Conservation (phyloP, 1,284 basidiomycete genomes). For the Hemileia vastatrix region DNA sequence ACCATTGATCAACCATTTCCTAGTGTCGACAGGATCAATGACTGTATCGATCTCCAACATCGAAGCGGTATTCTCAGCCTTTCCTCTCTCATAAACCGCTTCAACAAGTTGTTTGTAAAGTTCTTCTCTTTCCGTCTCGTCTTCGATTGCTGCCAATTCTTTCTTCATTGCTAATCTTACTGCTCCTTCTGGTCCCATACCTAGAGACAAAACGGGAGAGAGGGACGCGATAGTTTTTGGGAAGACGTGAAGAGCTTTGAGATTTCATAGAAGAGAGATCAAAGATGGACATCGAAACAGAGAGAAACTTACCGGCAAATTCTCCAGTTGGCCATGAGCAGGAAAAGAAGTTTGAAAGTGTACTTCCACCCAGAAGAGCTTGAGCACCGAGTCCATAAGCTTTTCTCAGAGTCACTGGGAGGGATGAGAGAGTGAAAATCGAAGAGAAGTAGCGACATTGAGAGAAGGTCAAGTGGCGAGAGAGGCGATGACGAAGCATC, state of each 20-base stretch:
- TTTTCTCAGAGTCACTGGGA: too few species aligned
- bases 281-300: constrained; percentile 25
- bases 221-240: too few species aligned
- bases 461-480: too few species aligned
- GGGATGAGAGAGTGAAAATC: too few species aligned
- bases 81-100: constrained; percentile 27
- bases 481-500: too few species aligned
- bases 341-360: too few species aligned
- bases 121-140: constrained; percentile 21
- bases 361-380: too few species aligned
- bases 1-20: constrained; percentile 24
- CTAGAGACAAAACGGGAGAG: too few species aligned
- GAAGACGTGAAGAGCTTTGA: constrained; percentile 4
- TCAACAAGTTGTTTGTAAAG: constrained; percentile 24
- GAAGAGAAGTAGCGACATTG: too few species aligned
- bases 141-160: constrained; percentile 26
- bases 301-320: constrained; percentile 17
- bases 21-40: constrained; percentile 32
- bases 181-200: not conserved
- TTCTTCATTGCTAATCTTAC: constrained; percentile 24
- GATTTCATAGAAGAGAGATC: not conserved
- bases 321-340: too few species aligned
- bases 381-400: too few species aligned
- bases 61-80: constrained; percentile 27
- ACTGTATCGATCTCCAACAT: constrained; percentile 32